Base-by-base conservation (phyloP, 768 basidiomycete genomes). In the Kwoniella mangroviensis region DNA sequence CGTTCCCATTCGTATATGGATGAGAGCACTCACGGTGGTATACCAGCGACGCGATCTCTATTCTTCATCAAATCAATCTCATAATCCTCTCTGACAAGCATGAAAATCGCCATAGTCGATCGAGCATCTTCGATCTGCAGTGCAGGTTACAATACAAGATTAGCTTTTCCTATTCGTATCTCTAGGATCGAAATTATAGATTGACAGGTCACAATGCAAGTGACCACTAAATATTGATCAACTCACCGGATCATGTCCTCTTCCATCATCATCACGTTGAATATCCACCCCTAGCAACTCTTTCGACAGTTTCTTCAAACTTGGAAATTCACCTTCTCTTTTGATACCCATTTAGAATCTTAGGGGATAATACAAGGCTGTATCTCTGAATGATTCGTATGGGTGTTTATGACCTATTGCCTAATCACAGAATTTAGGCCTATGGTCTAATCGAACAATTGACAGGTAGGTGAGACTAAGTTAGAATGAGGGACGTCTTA, bases 101-200 rank as follows among this genome's bases (percentile, higher is more conserved):
- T 68, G 82, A 91, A 98, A 43, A 98, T 85, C 0, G 91, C 93
- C 92, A 98, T 96, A 0, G 94, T 91, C 0, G 94, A 93, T 59
- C 93, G 87, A 1, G 95, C 93, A 82, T 98, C 95, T 24, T 88
- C 91, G 1, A 96, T 89, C 94, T 97, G 26, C 24, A 19, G 26
- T 12, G 57, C 26, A 59, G 57, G 5, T 34, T 24, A 28, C 17
- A 55, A 22, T 7, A n/a, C 7, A 12, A 28, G 21, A 22, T 28
- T 28, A 28, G 28, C 28, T 28, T 28, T 2, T 28, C 28, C 28
- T 28, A 2, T 28, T 28, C 28, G 28, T 28, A 28, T 28, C 6
- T 5, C 28, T 28, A 28, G 28, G 6, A 28, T 28, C 28, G 28
- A 28, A 28, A 28, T 28, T 28, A 28, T 28, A 28, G 28, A 28